Evolutionary conservation across 2,329 filamentous ascomycete genomes (phyloP), one percentile per base, ranked within the genome.

Genomic region (Cladosporium sphaerospermum): DNA sequence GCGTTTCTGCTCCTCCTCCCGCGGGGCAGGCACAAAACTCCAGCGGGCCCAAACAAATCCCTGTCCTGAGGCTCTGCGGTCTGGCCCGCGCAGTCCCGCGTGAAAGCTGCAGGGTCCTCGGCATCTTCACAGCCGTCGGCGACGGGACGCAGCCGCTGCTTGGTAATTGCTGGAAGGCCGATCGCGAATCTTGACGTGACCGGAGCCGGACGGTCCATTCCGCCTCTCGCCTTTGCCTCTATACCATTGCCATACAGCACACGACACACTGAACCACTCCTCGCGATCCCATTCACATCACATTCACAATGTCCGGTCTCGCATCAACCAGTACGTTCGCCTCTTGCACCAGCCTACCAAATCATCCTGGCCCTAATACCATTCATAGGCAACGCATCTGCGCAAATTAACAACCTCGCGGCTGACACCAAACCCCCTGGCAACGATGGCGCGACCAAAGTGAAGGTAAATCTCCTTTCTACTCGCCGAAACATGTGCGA

Each of bases 401-500:
- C 40, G 18, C 41, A 45, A 46, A 46, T 53, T 42, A 73, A 70
- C 66, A 76, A 77, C 61, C 67, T 75, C 60, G 72, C 70, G 62
- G 65, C 69, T 54, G 69, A 75, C 55, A 64, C 75, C 59, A 76
- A 77, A 62, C 63, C 67, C 23, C 18, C 43, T 28, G 39, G 23
- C 34, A 34, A 23, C 50, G 39, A 39, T 6, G 14, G 9, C 43
- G n/a, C 42, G 3, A 4, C 31, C 8, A 53, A 53, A 14, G 36
- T 39, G 36, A 39, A 39, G n/a, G 36, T 39, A 39, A 16, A 51
- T 64, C 41, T 61, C 59, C 51, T n/a, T 4, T 13, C 14, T 14
- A 28, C 16, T 18, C 16, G 16, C 16, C 16, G 16, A 18, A 18
- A 18, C 16, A 18, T 18, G 16, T 18, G 16, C 3, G 16, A 18